These are phyloP conservation scores for Xylaria castorea DNA, from an alignment of 495 filamentous ascomycete genomes.

Conservation along the genomic window DNA sequence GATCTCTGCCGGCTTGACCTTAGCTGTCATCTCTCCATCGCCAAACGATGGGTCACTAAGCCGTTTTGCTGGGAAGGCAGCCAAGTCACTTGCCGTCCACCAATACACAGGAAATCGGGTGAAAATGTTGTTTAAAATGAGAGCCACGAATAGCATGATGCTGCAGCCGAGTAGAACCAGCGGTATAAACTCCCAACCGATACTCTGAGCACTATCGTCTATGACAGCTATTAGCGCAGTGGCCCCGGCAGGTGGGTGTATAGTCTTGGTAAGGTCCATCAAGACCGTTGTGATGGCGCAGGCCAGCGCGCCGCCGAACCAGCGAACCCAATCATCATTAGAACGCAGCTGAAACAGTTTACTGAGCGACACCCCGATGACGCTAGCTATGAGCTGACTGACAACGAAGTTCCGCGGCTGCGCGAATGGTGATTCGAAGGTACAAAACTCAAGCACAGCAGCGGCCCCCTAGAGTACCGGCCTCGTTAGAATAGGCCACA, in stretches of 20 bases:
- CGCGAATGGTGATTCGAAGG: conserved; percentile 80
- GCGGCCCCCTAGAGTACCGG: conserved; percentile 66
- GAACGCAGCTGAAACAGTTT: conserved; percentile 73
- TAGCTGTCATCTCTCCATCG: conserved; percentile 29
- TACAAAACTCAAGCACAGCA: conserved; percentile 75
- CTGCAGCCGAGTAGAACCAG: conserved; percentile 68
- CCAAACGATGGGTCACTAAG: conserved; percentile 20
- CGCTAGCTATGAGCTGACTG: conserved; percentile 71
- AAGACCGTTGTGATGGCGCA: conserved; percentile 70
- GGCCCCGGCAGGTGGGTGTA: conserved; percentile 89
- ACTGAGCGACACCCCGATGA: conserved; percentile 69
- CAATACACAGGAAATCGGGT: conserved; percentile 81
- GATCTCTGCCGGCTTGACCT: conserved; percentile 33
- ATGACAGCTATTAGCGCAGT: conserved; percentile 81
- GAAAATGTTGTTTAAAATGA: conserved; percentile 78
- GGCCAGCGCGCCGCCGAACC: conserved; percentile 72
- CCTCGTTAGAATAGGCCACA: conserved; percentile 1
- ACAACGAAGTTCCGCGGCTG: conserved; percentile 81
- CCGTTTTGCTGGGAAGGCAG: conserved; percentile 25
- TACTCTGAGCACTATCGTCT: conserved; percentile 55
- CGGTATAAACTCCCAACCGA: conserved; percentile 79
- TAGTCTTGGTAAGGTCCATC: conserved; percentile 80
- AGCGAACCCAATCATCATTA: conserved; percentile 61
- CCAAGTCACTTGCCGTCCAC: conserved; percentile 64
- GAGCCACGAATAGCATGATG: conserved; percentile 70